Base-by-base conservation (phyloP, 225 moss, liverwort and hornwort species). In the Sphagnum contortum region DNA sequence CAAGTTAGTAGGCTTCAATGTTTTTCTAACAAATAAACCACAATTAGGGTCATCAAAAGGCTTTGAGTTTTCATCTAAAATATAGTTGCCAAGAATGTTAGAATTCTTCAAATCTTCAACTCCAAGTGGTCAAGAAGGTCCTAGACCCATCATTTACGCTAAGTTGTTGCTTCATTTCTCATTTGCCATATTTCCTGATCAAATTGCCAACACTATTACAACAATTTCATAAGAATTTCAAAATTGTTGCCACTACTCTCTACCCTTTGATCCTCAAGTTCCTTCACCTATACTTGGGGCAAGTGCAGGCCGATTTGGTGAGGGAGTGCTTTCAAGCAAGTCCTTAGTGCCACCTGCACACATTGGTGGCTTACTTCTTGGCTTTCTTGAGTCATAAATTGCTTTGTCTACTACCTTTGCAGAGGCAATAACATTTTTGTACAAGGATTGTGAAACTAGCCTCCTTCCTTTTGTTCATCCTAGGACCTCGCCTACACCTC, bases 401-500 rank as follows among this genome's bases (percentile, higher is more conserved):
- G 57, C 62, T 54, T 70, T 86, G 46, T 74, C 83, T 47, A 69
- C 79, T 14, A 66, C 85, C 49, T 29, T 66, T 87, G 88, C 88
- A 5, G 88, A 90, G 67, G 96, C 96, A 29, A 90, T 88, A 11
- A 56, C 74, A 11, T 81, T 88, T 61, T 48, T 92, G 69, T 92
- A 92, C 77, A 87, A 79, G 66, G 80, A 81, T 0, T 80, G 71
- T 48, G 74, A 73, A 48, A 81, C 88, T 7, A 78, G 89, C 61
- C 85, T 98, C 4, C 88, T 90, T 12, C 83, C 88, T 3, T 79
- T 87, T 60, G 83, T 82, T 8, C 92, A 92, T 75, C 96, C 92
- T 2, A 88, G 88, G 11, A 78, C 85, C 74, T 87, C n/a, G 44
- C 75, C 83, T 51, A 48, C 68, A 49, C 81, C 80, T 50, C 96